phyloP scores from a whole-genome alignment of 176 grass and related monocot genomes.

The Leersia perrieri region DNA sequence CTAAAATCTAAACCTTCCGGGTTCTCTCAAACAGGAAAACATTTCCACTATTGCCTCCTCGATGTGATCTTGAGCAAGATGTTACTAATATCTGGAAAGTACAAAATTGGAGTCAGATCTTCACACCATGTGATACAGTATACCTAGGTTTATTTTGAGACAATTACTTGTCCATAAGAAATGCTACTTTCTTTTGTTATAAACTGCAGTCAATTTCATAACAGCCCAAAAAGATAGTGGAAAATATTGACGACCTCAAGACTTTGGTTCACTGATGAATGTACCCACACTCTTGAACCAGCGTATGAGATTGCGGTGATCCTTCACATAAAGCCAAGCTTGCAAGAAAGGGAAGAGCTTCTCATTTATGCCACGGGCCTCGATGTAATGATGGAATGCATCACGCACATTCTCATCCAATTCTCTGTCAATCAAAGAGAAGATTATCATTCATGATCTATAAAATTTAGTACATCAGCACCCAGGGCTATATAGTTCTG shows the following conservation, averaged over 20 bases:
- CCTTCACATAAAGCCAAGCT: constrained; percentile 98
- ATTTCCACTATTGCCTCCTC: background rate
- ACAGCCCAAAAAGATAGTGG: background rate
- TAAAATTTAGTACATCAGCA: background rate
- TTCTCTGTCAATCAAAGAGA: constrained; percentile 59
- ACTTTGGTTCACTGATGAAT: constrained; percentile 59
- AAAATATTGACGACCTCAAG: constrained; percentile 35
- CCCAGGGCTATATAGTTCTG: background rate
- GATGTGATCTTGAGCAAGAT: background rate
- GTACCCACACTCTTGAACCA: constrained; percentile 84
- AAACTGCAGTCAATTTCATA: background rate
- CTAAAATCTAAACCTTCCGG: background rate
- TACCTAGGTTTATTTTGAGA: background rate
- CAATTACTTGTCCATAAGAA: background rate
- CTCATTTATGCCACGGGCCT: constrained; percentile 88
- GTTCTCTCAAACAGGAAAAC: background rate
- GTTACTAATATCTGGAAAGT: constrained; percentile 23
- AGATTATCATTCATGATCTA: background rate
- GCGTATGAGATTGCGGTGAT: constrained; percentile 83
- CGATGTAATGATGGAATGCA: constrained; percentile 82
- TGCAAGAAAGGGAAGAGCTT: constrained; percentile 89
- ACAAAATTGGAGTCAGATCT: background rate
- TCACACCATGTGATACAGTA: background rate
- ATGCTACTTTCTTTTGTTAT: background rate
- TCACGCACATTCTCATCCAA: constrained; percentile 89